Evolutionary conservation across 768 basidiomycete species (phyloP).

Genomic region (Trametes maxima): DNA sequence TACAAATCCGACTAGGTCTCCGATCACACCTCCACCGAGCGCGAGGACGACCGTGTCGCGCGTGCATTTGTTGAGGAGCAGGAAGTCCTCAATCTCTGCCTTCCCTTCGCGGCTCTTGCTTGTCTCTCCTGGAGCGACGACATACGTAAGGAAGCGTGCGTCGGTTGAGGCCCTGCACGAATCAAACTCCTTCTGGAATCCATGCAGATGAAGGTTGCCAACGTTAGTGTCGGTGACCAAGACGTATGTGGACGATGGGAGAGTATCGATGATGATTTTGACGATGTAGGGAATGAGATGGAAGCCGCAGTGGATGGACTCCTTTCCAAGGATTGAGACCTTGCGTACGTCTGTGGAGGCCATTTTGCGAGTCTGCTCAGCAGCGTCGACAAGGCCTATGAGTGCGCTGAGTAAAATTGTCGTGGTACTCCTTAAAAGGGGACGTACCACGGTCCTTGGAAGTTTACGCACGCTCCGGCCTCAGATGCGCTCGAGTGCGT

Average conservation of each 20-base stretch:
- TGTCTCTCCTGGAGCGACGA: constrained; percentile 89
- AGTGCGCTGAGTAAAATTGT: not conserved
- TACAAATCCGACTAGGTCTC: constrained; percentile 95
- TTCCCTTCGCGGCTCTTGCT: constrained; percentile 92
- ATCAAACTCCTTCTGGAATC: constrained; percentile 69
- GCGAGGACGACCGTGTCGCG: constrained; percentile 92
- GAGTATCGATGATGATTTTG: constrained; percentile 64
- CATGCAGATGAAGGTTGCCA: constrained; percentile 72
- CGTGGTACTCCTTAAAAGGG: not conserved
- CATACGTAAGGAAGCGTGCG: constrained; percentile 73
- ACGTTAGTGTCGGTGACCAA: constrained; percentile 93
- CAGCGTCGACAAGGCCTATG: not conserved
- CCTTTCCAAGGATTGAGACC: constrained; percentile 82
- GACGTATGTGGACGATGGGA: constrained; percentile 85
- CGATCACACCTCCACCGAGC: constrained; percentile 95
- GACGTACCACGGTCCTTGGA: constrained; percentile 5
- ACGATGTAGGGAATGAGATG: constrained; percentile 89
- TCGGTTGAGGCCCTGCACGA: constrained; percentile 32
- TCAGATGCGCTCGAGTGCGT: not conserved
- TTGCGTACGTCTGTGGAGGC: constrained; percentile 59
- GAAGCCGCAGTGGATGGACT: constrained; percentile 93
- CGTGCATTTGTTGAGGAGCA: constrained; percentile 86
- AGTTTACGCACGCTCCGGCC: not conserved
- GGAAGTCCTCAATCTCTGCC: constrained; percentile 91
- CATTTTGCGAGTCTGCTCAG: not conserved